These are phyloP conservation scores for Helotiales sp. DNA, from an alignment of 2,329 filamentous ascomycete genomes.

Conservation along the genomic window DNA sequence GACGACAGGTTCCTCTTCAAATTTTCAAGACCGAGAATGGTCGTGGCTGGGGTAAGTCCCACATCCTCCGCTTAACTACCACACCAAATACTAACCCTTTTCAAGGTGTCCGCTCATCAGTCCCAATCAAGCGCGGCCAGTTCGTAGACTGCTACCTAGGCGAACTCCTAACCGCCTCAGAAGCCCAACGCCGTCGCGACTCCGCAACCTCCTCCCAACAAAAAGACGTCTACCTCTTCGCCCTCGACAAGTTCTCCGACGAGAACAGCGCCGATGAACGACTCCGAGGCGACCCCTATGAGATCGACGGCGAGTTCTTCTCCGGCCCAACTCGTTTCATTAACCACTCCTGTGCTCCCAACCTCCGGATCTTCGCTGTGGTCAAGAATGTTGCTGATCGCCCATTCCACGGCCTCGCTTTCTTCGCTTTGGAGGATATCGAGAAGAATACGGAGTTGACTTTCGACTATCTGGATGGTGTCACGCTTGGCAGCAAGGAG, in stretches of 20 bases:
- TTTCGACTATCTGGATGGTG: conserved; percentile 76
- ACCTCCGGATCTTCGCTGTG: conserved; percentile 76
- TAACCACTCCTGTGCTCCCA: conserved; percentile 80
- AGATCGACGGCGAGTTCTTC: conserved; percentile 72
- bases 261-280: conserved; percentile 54
- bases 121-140: conserved; percentile 67
- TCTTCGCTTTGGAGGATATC: conserved; percentile 72
- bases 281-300: conserved; percentile 55
- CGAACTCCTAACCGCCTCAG: conserved; percentile 61
- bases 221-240: conserved; percentile 81
- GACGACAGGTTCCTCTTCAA: conserved; percentile 68
- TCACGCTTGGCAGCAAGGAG: conserved; percentile 49
- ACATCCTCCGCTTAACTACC: not conserved
- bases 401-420: conserved; percentile 72
- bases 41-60: conserved; percentile 70
- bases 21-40: conserved; percentile 71
- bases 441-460: conserved; percentile 67
- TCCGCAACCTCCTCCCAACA: conserved; percentile 53
- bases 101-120: conserved; percentile 61
- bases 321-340: conserved; percentile 80
- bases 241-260: conserved; percentile 76
- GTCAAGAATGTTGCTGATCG: conserved; percentile 76
- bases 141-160: conserved; percentile 82
- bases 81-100: conserved; percentile 11
- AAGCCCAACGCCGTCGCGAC: conserved; percentile 65